Evolutionary conservation across 2,329 filamentous ascomycete species (phyloP).

Genomic region (Rasamsonia emersonii): DNA sequence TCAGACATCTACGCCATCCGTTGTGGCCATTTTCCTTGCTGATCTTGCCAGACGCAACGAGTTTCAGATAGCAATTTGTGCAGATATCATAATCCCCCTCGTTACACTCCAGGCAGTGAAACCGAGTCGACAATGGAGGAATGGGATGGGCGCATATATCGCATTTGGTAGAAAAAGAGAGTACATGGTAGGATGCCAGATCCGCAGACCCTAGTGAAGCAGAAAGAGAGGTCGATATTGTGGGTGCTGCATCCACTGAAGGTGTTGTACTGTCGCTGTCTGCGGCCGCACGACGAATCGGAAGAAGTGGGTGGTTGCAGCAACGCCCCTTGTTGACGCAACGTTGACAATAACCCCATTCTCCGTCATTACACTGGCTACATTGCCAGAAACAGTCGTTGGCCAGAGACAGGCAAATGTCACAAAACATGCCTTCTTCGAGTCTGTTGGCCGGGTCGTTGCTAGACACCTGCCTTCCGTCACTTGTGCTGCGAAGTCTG

Average conservation of each 20-base stretch:
- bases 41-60: constrained; percentile 57
- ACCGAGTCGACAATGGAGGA: constrained; percentile 58
- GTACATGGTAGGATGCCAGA: constrained; percentile 51
- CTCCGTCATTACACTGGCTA: constrained; percentile 75
- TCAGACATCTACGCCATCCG: constrained; percentile 76
- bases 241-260: constrained; percentile 8
- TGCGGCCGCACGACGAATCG: constrained; percentile 53
- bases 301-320: constrained; percentile 74
- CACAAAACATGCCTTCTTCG: constrained; percentile 77
- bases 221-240: constrained; percentile 17
- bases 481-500: constrained; percentile 21
- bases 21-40: constrained; percentile 64
- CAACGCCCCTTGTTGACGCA: constrained; percentile 76
- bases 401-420: constrained; percentile 61
- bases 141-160: constrained; percentile 70
- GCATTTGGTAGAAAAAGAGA: constrained; percentile 67
- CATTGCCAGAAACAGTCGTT: constrained; percentile 90
- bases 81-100: constrained; percentile 86
- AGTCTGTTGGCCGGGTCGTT: constrained; percentile 61
- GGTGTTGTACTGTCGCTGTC: constrained; percentile 13
- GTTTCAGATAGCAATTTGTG: constrained; percentile 62
- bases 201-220: constrained; percentile 34
- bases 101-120: constrained; percentile 71
- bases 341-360: constrained; percentile 87
- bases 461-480: constrained; percentile 46